Evolutionary conservation across 2,329 filamentous ascomycete species (phyloP), one percentile per base, ranked within the genome.

Genomic region (Penicillium rolfsii): DNA sequence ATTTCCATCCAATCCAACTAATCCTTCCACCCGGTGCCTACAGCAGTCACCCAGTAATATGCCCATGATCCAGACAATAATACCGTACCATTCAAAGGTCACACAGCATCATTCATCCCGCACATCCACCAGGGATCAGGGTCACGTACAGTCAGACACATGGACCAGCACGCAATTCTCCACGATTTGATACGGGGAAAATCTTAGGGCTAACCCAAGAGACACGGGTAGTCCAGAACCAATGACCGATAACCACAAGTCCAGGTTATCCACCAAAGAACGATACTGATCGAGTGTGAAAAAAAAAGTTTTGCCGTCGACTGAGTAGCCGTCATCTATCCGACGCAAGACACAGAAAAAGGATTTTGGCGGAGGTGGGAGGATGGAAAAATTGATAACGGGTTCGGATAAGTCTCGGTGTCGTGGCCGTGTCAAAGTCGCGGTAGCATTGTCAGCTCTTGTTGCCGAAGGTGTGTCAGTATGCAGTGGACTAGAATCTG

Each of bases 161-260:
- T 5, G 19, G 19, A 12, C 33, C 40, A 36, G 50, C n/a, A 1
- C 19, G 19, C 33, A 38, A 26, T 48, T 16, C 19, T 41, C 46
- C n/a, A 57, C 26, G 36, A 52, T 59, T 58, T 64, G 65, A 68
- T 68, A 68, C 63, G 66, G 65, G 66, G 66, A 66, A 67, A 67
- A 65, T 59, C 55, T 65, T 36, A 16, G 22, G 16, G 14, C 35
- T 36, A 28, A 16, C 41, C 26, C 36, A 60, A 45, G 30, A 53
- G 45, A 54, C 58, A 58, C 40, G 57, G 55, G 49, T 49, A 56
- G 40, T 41, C 12, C 3, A 55, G 33, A 50, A 48, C 55, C 30
- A 62, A 57, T 60, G 49, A 58, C 54, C 30, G 60, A 57, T 60
- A 50, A 58, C 53, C 58, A 28, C 52, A 50, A 50, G 24, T 16